Evolutionary conservation across 352 stramenopile genomes (phyloP), one percentile per base, ranked within the genome.

Genomic region (Phytophthora sojae): DNA sequence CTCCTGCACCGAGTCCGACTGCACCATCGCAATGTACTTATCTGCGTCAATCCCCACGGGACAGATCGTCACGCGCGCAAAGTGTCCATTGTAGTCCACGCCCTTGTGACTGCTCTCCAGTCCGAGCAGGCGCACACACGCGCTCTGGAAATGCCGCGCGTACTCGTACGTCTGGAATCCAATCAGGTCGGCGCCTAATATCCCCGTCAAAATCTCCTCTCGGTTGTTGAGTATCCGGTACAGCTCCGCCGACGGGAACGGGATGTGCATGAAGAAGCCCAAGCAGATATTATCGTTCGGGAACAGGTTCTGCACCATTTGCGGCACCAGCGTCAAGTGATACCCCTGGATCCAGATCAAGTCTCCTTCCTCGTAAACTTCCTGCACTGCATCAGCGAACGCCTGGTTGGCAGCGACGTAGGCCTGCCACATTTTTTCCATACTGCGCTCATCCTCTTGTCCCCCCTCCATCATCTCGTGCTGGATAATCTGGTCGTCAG

Each of bases 91-190:
- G 47, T 86, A 92, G 47, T 98, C 91, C 53, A 98, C 88, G 6
- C 92, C 91, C 57, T 96, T 92, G 56, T 96, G 91, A 6, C 83
- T 95, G 56, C 90, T 97, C 64, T 97, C 88, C 1, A 97, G 70
- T 3, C 92, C 92, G 2, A 97, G 56, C n/a, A 98, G 75, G 21
- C 90, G 80, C 30, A 96, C 90, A 15, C 84, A 92, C 5, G 91
- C 90, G 61, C 86, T 95, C 51, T 97, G 89, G 67, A 97, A 97
- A 77, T 97, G 90, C 1, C 92, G 82, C 7, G 91, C 91, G 61
- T 96, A 96, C 69, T 97, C 92, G 57, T 96, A 96, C 57, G 92
- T 96, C 72, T 97, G 92, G 73, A 98, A 97, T 7, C 86, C 90
- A 32, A 98, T 83, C n/a, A 98, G 82, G 60, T 97, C 86, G 0